These are phyloP conservation scores for Aureobasidium sp. DNA, from an alignment of 2,329 filamentous ascomycete genomes.

Conservation along the genomic window DNA sequence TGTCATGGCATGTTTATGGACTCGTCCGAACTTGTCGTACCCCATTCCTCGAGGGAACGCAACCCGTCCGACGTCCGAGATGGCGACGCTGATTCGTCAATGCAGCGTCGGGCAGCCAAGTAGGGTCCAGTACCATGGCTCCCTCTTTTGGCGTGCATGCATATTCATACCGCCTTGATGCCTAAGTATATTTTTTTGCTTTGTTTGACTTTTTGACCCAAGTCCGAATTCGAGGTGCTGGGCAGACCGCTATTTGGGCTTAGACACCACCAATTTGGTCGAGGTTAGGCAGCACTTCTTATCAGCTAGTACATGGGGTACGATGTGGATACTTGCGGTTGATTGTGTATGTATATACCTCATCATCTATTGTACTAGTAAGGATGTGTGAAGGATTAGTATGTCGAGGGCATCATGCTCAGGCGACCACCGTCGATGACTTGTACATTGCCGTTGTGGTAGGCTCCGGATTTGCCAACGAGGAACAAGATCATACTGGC, in stretches of 20 bases:
- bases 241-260: constrained; percentile 7
- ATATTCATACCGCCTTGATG: constrained; percentile 5
- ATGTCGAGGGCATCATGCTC: constrained; percentile 19
- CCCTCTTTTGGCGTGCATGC: constrained; percentile 9
- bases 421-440: constrained; percentile 39
- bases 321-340: background rate
- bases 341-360: constrained; percentile 1
- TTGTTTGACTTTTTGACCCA: background rate
- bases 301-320: background rate
- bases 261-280: background rate
- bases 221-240: constrained; percentile 7
- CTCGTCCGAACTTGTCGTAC: constrained; percentile 3
- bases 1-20: constrained; percentile 8
- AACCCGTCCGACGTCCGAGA: constrained; percentile 9
- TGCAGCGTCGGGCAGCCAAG: constrained; percentile 14
- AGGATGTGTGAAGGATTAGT: constrained; percentile 2
- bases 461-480: constrained; percentile 44
- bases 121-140: constrained; percentile 11
- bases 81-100: constrained; percentile 9
- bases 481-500: constrained; percentile 46
- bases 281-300: constrained; percentile 2
- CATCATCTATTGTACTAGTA: background rate
- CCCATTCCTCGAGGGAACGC: constrained; percentile 2
- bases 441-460: constrained; percentile 48
- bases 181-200: background rate